Evolutionary conservation across 2,329 filamentous ascomycete genomes (phyloP), one percentile per base, ranked within the genome.

Genomic region (Fusarium sp.): DNA sequence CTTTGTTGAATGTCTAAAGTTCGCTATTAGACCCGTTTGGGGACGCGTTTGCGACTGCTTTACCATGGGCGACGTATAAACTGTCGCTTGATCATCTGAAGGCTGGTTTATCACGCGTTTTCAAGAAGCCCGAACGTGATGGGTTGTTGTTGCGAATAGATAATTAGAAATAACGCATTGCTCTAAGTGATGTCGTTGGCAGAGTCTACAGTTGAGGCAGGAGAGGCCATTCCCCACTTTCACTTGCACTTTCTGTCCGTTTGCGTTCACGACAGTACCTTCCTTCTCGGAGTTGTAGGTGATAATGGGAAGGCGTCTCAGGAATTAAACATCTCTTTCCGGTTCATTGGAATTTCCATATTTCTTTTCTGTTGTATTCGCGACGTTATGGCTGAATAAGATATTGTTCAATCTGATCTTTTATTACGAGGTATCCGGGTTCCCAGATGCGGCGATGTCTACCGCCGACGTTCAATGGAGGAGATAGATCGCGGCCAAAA

Each of bases 1-100:
- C n/a, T 38, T 41, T n/a, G 11, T 23, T 50, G 26, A 31, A 38
- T 15, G 34, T 31, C 18, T 30, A 26, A 51, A 49, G 47, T 67
- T 75, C 70, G 70, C 65, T 65, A 69, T 67, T 28, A 38, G 49
- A 49, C 42, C 68, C 64, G 44, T 74, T 73, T 72, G 57, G 36
- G 67, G 70, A 59, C 61, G 52, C 52, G 49, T 64, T 65, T 70
- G 69, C 63, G 40, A 70, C 53, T 53, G 31, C 11, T 30, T 38
- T 38, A 31, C 30, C 30, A 33, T 20, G 36, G 26, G 4, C n/a
- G 23, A 36, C 13, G n/a, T 15, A 28, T 38, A 4, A 20, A 28
- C 3, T 28, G n/a, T 18, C 18, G 30, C 26, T 42, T 15, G 12
- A 10, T 20, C 16, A 5, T 15, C 20, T n/a, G 6, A 15, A 16